A percentile compares a stretch with the other conserved stretches of the same genome.
phyloP scores from a whole-genome alignment of 2,329 filamentous ascomycete species.

The Claviceps sp. region DNA sequence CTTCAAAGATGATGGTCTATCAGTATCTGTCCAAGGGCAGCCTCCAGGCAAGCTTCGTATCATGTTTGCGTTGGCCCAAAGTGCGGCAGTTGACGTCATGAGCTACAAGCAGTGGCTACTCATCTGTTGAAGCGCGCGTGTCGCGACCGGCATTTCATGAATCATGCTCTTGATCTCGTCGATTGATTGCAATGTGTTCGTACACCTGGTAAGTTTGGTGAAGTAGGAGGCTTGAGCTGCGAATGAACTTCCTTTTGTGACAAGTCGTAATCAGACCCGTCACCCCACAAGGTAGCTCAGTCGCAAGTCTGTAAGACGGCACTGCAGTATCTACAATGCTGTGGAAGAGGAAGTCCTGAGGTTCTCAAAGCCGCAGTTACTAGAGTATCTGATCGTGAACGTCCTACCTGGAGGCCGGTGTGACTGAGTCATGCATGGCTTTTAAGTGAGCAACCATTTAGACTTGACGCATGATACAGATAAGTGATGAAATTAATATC shows the following conservation, averaged over 20 bases:
- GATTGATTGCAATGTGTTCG: slow-evolving; percentile 1
- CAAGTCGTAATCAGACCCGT: not conserved
- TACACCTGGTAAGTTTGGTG: not conserved
- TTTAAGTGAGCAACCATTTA: not conserved
- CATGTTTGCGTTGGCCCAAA: not conserved
- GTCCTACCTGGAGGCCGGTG: not conserved
- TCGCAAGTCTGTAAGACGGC: not conserved
- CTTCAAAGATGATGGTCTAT: not conserved
- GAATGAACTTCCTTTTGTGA: slow-evolving; percentile 4
- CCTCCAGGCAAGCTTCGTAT: not conserved
- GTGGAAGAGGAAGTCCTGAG: not conserved
- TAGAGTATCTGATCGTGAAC: not conserved
- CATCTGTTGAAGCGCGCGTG: not conserved
- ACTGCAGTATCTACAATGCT: not conserved
- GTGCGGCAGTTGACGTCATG: not conserved
- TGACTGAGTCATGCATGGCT: not conserved
- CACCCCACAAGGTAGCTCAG: not conserved
- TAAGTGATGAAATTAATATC: not conserved
- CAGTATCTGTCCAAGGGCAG: not conserved
- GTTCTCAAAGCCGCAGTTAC: not conserved
- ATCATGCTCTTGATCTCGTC: not conserved
- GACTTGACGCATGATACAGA: not conserved
- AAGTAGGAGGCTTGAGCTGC: not conserved
- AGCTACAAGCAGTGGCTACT: not conserved
- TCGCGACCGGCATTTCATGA: not conserved